Base-by-base conservation (phyloP, 2,329 filamentous ascomycete species). In the Nannizziopsis arthrosporioides region DNA sequence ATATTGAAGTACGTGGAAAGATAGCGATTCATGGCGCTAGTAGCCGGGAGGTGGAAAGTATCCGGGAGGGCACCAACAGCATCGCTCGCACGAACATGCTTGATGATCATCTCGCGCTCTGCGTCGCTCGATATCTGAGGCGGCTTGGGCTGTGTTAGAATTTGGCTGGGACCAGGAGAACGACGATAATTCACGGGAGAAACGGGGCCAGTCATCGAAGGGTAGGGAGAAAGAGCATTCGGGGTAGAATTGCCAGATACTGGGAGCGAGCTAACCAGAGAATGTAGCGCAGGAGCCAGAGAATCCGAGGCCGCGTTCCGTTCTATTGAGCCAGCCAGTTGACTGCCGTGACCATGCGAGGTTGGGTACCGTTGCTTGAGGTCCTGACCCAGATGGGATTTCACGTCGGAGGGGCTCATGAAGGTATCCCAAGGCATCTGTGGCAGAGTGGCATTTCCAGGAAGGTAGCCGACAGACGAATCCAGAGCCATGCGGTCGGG, bases 1-100 rank as follows among this genome's bases (percentile, higher is more conserved):
- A 95, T 73, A 63, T 85, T 88, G 67, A 96, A 98, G 73, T 96
- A 98, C 1, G 90, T 94, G 51, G 88, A 85, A 53, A 98, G 73
- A 66, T 94, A 94, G 54, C 88, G 80, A 69, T 98, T 96, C 63
- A 96, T 71, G 2, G 85, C 84, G 32, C 80, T 76, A 32, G 88
- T 75, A 55, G 77, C 82, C 5, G 92, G 92, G 40, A 96, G 76
- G 55, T 87, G 84, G 74, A 96, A 95, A 50, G 85, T 88, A 49
- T 93, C 87, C 12, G 88, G 81, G 49, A 95, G 81, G 40, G 84
- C 81, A 60, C 82, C 81, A 60, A 94, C 85, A 56, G 75, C 81
- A 63, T 96, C 90, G 56, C 80, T 81, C 56, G 73, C 77, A 59
- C 83, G 82, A 61, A 95, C 89, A 61, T 89, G 89, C 58, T 94